Conservation (phyloP, 78 protist genomes). For the Dictyostelium firmibasis region DNA sequence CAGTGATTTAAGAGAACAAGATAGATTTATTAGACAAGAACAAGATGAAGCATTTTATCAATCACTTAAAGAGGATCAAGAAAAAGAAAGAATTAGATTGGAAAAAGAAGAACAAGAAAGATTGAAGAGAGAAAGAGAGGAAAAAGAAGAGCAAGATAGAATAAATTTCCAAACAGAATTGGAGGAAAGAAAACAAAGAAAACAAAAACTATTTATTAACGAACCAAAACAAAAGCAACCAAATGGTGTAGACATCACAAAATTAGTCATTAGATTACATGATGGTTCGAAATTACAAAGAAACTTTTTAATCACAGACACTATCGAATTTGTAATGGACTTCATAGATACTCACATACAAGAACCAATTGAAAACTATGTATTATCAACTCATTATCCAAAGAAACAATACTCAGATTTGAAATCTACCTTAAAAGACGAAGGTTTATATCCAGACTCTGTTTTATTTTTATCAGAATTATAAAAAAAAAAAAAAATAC, state of each 20-base stretch:
- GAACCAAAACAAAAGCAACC: slow-evolving; percentile 23
- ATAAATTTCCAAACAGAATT: background rate
- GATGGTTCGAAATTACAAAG: slow-evolving; percentile 72
- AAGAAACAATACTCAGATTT: slow-evolving; percentile 25
- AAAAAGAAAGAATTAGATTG: slow-evolving; percentile 33
- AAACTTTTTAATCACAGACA: slow-evolving; percentile 41
- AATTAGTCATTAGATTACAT: slow-evolving; percentile 37
- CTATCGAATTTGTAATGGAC: slow-evolving; percentile 43
- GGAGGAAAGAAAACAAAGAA: background rate
- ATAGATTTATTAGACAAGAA: slow-evolving; percentile 63
- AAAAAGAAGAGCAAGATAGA: slow-evolving; percentile 33
- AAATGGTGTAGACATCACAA: background rate
- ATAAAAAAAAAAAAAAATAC: background rate
- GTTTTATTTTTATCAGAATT: slow-evolving; percentile 44
- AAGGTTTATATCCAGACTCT: slow-evolving; percentile 40
- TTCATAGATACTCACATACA: slow-evolving; percentile 47
- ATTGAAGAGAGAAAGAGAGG: slow-evolving; percentile 18
- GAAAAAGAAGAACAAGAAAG: slow-evolving; percentile 26
- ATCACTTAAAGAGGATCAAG: slow-evolving; percentile 51
- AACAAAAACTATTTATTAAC: background rate
- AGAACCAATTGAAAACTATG: slow-evolving; percentile 56
- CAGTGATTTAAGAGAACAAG: slow-evolving; percentile 56
- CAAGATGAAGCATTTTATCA: slow-evolving; percentile 53
- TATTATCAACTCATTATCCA: slow-evolving; percentile 52
- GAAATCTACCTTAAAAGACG: slow-evolving; percentile 12